Evolutionary conservation across 441 rosid species (phyloP).

Genomic region (Erodium moschatum): DNA sequence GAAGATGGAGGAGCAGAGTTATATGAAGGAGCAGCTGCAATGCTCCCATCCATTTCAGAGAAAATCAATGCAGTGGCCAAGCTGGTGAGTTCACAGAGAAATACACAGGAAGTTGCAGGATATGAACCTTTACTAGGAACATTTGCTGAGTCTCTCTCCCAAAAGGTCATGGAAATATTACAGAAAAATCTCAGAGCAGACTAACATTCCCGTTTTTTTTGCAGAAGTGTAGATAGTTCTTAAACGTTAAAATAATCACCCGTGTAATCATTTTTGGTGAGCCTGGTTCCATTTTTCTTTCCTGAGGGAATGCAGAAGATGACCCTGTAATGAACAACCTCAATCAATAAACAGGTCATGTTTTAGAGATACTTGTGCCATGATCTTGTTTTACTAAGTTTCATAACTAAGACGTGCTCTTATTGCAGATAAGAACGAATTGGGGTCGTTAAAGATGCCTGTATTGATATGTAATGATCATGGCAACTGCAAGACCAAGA

Average conservation of each 20-base stretch:
- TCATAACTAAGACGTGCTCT: too few species aligned
- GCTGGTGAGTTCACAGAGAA: slow-evolving; percentile 20
- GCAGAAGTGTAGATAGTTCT: slow-evolving; percentile 8
- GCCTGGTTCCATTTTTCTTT: too few species aligned
- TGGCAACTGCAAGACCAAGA: too few species aligned
- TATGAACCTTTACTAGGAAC: slow-evolving; percentile 28
- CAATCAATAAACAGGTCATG: too few species aligned
- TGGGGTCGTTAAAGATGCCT: neutral
- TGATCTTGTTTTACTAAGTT: too few species aligned
- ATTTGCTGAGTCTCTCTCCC: slow-evolving; percentile 26
- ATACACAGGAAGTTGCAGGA: slow-evolving; percentile 21
- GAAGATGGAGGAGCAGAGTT: slow-evolving; percentile 31
- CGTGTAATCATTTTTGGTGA: neutral
- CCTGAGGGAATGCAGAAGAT: too few species aligned
- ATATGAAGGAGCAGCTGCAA: slow-evolving; percentile 37
- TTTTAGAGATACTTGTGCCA: too few species aligned
- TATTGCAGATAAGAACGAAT: too few species aligned
- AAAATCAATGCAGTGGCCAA: slow-evolving; percentile 37
- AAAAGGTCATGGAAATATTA: slow-evolving; percentile 26
- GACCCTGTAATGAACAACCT: too few species aligned
- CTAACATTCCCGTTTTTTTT: slow-evolving; percentile 6
- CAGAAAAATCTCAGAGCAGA: slow-evolving; percentile 24
- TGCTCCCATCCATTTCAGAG: slow-evolving; percentile 44
- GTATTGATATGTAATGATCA: neutral
- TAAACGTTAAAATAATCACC: slow-evolving; percentile 8